These are phyloP conservation scores for Corchorus olitorius DNA, from an alignment of 345 rosid genomes.

Conservation along the genomic window DNA sequence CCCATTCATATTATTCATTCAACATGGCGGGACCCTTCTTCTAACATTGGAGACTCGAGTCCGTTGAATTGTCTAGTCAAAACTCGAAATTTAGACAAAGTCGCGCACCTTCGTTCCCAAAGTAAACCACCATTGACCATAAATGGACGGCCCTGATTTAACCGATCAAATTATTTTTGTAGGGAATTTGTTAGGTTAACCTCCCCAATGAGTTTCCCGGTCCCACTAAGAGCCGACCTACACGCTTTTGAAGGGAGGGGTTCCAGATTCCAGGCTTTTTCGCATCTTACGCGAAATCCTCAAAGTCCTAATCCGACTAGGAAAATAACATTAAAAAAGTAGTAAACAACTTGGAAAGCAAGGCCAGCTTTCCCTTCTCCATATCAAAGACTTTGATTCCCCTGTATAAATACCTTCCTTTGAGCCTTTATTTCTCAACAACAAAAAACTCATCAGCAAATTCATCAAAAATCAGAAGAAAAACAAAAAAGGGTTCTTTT, in stretches of 20 bases:
- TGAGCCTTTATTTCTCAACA: not conserved
- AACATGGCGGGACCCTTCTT: not conserved
- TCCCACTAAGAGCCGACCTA: not conserved
- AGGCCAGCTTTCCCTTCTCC: not conserved
- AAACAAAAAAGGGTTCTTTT: not conserved
- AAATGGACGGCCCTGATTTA: not conserved
- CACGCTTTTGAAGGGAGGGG: constrained; percentile 3
- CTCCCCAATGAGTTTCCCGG: not conserved
- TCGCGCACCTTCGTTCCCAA: not conserved
- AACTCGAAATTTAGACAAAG: not conserved
- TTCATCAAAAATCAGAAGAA: not conserved
- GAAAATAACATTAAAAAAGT: not conserved
- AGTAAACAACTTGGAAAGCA: constrained; percentile 17
- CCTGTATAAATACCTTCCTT: not conserved
- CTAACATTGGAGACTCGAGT: not conserved
- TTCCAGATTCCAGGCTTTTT: constrained; percentile 7
- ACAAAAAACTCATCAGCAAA: constrained; percentile 6
- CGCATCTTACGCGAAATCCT: not conserved
- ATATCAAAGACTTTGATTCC: not conserved
- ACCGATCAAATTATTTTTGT: not conserved
- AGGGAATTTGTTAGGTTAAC: not conserved
- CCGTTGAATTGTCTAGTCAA: constrained; percentile 5
- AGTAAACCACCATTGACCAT: not conserved
- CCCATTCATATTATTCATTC: not conserved
- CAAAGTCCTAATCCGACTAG: not conserved